phyloP scores from a whole-genome alignment of 371 early-diverging fungal genomes.

The Furculomyces boomerangus region DNA sequence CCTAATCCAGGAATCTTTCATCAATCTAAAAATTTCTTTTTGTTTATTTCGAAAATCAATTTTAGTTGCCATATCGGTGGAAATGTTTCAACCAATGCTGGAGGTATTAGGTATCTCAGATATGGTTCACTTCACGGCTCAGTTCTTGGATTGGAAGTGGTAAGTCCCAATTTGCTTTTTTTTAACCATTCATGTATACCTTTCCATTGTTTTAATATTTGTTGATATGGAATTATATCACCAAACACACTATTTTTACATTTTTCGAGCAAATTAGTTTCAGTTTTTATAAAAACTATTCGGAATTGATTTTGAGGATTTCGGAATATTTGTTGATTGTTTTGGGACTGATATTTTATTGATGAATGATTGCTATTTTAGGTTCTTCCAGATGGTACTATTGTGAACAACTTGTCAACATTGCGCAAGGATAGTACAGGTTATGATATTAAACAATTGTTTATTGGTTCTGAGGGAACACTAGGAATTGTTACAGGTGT shows the following conservation, averaged over 20 bases:
- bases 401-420: slow-evolving; percentile 61
- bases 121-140: slow-evolving; percentile 85
- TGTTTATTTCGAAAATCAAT: not conserved
- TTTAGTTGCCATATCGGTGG: slow-evolving; percentile 65
- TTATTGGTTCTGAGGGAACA: slow-evolving; percentile 91
- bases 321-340: too few species aligned
- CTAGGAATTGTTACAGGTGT: slow-evolving; percentile 81
- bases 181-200: not conserved
- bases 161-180: not conserved
- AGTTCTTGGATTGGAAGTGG: slow-evolving; percentile 64
- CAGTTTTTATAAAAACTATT: too few species aligned
- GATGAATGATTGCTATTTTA: too few species aligned
- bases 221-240: not conserved
- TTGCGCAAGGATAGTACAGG: slow-evolving; percentile 81
- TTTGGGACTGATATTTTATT: too few species aligned
- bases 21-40: not conserved
- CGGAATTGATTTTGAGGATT: too few species aligned
- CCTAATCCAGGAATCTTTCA: not conserved
- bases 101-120: slow-evolving; percentile 75
- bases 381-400: slow-evolving; percentile 74
- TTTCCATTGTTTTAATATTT: not conserved
- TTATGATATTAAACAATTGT: slow-evolving; percentile 84
- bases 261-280: not conserved
- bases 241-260: not conserved
- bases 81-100: slow-evolving; percentile 91